These are phyloP conservation scores for Xylariaceae sp. DNA, from an alignment of 2,329 filamentous ascomycete genomes.

Conservation along the genomic window DNA sequence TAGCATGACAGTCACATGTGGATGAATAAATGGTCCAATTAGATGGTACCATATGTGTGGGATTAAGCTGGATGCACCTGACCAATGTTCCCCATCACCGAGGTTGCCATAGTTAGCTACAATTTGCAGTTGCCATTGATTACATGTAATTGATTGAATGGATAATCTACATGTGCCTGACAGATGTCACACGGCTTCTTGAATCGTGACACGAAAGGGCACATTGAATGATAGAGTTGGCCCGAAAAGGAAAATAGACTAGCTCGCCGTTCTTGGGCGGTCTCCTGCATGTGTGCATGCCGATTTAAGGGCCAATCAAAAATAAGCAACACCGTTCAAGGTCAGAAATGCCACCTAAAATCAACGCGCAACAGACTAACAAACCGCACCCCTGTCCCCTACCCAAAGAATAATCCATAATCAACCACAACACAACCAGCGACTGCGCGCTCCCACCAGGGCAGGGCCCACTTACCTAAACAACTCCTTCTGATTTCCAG, in stretches of 20 bases:
- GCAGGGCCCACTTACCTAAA: conserved; percentile 19
- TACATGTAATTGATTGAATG: too few species aligned
- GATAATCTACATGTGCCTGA: too few species aligned
- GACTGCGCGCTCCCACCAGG: too few species aligned
- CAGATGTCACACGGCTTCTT: too few species aligned
- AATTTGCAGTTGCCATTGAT: too few species aligned
- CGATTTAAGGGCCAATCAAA: conserved; percentile 30
- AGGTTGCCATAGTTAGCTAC: too few species aligned
- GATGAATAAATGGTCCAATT: too few species aligned
- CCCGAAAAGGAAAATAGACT: conserved; percentile 2
- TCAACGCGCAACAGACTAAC: conserved; percentile 23
- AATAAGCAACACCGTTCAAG: conserved; percentile 20
- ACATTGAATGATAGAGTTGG: background rate
- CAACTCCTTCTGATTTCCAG: background rate
- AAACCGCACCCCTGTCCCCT: conserved; percentile 35
- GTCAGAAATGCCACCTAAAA: conserved; percentile 32
- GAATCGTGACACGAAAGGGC: too few species aligned
- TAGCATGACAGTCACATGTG: too few species aligned
- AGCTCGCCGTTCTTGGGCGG: background rate
- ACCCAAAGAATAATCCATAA: conserved; percentile 23
- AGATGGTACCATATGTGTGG: too few species aligned
- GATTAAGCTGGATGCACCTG: too few species aligned
- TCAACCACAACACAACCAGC: conserved; percentile 18
- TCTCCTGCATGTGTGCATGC: conserved; percentile 6
- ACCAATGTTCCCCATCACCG: too few species aligned